Evolutionary conservation across 129 eudicot species (phyloP).

Genomic region (Tagetes patula): DNA sequence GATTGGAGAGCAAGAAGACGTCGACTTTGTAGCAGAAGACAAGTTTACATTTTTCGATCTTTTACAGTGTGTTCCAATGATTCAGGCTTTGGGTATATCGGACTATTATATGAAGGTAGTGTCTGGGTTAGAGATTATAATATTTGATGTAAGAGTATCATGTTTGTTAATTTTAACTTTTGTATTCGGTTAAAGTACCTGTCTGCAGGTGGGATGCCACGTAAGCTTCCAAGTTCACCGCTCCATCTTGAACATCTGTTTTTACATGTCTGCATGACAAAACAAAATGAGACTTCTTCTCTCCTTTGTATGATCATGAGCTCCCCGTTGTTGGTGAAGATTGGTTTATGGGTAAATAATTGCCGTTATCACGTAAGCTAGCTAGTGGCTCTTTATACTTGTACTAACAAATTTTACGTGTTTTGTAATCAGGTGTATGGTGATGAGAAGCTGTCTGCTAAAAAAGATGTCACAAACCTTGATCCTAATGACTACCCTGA

Average conservation of each 20-base stretch:
- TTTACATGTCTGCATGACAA: background rate
- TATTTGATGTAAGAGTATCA: too few species aligned
- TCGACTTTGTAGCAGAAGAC: background rate
- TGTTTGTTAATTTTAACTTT: background rate
- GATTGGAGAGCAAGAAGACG: background rate
- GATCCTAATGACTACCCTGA: too few species aligned
- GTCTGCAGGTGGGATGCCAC: background rate
- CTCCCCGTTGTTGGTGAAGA: constrained; percentile 8
- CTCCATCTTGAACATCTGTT: background rate
- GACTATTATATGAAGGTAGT: too few species aligned
- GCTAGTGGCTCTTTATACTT: too few species aligned
- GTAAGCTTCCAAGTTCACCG: background rate
- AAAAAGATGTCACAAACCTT: too few species aligned
- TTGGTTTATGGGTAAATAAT: background rate
- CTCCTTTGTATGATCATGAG: constrained; percentile 15
- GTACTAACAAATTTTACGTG: too few species aligned
- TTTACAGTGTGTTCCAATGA: background rate
- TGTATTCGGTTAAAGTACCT: background rate
- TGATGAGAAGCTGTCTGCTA: too few species aligned
- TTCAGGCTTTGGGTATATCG: background rate
- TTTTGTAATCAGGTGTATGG: too few species aligned
- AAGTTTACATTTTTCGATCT: constrained; percentile 1
- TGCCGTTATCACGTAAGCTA: background rate
- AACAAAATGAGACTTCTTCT: background rate
- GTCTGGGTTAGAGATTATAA: background rate